Evolutionary conservation across 768 basidiomycete genomes (phyloP).

Genomic region (Chalciporus chontae): DNA sequence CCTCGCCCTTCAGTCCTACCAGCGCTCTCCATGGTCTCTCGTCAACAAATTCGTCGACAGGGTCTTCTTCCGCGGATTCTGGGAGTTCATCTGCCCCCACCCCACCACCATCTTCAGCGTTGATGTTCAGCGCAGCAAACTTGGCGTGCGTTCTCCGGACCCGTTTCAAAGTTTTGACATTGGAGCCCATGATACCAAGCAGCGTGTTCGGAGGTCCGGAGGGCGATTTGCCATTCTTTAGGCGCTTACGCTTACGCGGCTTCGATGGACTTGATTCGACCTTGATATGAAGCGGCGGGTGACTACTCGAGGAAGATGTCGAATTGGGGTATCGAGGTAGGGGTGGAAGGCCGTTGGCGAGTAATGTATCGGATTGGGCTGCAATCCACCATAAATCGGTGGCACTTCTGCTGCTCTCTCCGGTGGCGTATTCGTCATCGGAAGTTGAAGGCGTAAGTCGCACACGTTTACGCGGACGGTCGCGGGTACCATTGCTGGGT

Average conservation of each 20-base stretch:
- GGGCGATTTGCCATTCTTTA: slow-evolving; percentile 19
- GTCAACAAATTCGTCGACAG: slow-evolving; percentile 40
- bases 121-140: slow-evolving; percentile 53
- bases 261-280: slow-evolving; percentile 8
- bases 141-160: slow-evolving; percentile 71
- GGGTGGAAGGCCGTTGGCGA: slow-evolving; percentile 62
- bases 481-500: slow-evolving; percentile 21
- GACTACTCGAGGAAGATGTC: slow-evolving; percentile 4
- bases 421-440: slow-evolving; percentile 25
- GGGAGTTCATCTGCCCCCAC: slow-evolving; percentile 33
- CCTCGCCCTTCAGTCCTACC: slow-evolving; percentile 15
- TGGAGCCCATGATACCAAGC: slow-evolving; percentile 69
- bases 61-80: slow-evolving; percentile 32
- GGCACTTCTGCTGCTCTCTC: slow-evolving; percentile 38
- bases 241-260: slow-evolving; percentile 21
- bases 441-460: slow-evolving; percentile 44
- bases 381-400: slow-evolving; percentile 75
- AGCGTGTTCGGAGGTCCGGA: slow-evolving; percentile 42
- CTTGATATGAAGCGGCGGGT: slow-evolving; percentile 10
- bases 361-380: slow-evolving; percentile 54
- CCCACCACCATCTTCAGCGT: slow-evolving; percentile 33
- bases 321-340: slow-evolving; percentile 37
- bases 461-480: slow-evolving; percentile 60
- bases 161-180: slow-evolving; percentile 71
- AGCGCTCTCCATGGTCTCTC: slow-evolving; percentile 55